Percentiles rank a stretch among this genome's conserved stretches.
Evolutionary conservation across 495 filamentous ascomycete species (phyloP).

Genomic region (Tuber melanosporum): DNA sequence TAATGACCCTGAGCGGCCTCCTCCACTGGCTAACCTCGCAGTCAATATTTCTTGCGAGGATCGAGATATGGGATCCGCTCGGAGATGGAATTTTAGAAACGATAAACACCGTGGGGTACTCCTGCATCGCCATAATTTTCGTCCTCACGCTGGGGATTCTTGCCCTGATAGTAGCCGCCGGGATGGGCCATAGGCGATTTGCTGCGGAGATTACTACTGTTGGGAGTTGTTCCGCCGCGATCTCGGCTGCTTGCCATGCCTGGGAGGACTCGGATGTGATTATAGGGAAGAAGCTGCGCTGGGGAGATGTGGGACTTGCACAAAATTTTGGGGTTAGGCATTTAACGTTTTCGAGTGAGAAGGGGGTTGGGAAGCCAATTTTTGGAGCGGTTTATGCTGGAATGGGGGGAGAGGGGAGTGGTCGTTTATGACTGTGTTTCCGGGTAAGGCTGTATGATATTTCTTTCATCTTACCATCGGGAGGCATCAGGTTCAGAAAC

Average conservation of each 20-base stretch:
- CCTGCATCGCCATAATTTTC: conserved; percentile 14
- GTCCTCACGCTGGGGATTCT: neutral
- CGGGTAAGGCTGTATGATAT: neutral
- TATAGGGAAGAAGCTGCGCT: too few species aligned
- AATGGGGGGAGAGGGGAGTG: neutral
- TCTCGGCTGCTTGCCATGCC: too few species aligned
- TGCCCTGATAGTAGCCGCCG: neutral
- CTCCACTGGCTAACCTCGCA: conserved; percentile 48
- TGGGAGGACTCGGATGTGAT: neutral
- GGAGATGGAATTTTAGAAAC: neutral
- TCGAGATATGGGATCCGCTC: conserved; percentile 24
- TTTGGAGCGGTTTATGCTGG: conserved; percentile 1
- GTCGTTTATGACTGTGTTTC: neutral
- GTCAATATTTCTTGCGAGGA: conserved; percentile 43
- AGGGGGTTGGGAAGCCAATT: neutral
- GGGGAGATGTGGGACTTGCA: too few species aligned
- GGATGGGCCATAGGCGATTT: neutral
- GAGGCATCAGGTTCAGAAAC: neutral
- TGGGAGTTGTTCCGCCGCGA: neutral
- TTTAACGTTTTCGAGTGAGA: too few species aligned
- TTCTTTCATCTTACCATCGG: neutral
- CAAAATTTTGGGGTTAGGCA: too few species aligned
- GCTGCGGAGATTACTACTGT: neutral
- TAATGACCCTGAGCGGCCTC: conserved; percentile 34
- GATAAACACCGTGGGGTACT: conserved; percentile 10